These are phyloP conservation scores for Athelia psychrophila DNA, from an alignment of 1,284 basidiomycete species.

Conservation along the genomic window DNA sequence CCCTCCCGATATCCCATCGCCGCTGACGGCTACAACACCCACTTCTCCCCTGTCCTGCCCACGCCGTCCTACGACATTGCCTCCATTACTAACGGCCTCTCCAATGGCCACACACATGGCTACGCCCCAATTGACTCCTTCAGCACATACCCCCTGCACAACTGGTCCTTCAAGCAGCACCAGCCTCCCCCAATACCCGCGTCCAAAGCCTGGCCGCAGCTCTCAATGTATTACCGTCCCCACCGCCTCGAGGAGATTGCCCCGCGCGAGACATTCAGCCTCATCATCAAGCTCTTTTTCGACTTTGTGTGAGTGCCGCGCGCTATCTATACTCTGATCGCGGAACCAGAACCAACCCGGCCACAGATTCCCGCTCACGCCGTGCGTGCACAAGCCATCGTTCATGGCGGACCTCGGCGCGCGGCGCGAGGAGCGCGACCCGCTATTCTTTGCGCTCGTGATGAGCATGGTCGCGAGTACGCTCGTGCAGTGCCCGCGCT, in stretches of 20 bases:
- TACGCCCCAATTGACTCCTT: slow-evolving; percentile 47
- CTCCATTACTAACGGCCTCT: slow-evolving; percentile 22
- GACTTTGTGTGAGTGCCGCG: slow-evolving; percentile 72
- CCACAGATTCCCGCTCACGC: slow-evolving; percentile 68
- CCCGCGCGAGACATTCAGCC: slow-evolving; percentile 70
- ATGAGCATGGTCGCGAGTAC: slow-evolving; percentile 84
- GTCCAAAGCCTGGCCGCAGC: slow-evolving; percentile 57
- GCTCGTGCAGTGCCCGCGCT: slow-evolving; percentile 77
- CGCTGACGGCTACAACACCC: slow-evolving; percentile 60
- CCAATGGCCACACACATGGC: slow-evolving; percentile 13
- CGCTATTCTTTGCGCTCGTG: slow-evolving; percentile 84
- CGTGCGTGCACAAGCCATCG: slow-evolving; percentile 78
- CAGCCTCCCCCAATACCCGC: slow-evolving; percentile 46
- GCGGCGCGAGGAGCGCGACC: slow-evolving; percentile 75
- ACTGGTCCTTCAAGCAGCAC: slow-evolving; percentile 71
- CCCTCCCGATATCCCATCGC: slow-evolving; percentile 71
- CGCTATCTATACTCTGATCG: too few species aligned
- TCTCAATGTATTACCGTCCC: slow-evolving; percentile 67
- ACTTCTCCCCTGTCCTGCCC: slow-evolving; percentile 42
- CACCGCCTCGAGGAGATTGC: slow-evolving; percentile 74
- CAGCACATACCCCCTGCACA: slow-evolving; percentile 62
- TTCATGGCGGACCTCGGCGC: slow-evolving; percentile 83
- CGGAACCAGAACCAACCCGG: too few species aligned
- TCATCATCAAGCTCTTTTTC: slow-evolving; percentile 83
- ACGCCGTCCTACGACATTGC: slow-evolving; percentile 34